These are phyloP conservation scores for Pyrrhoderma noxium DNA, from an alignment of 1,284 basidiomycete species.

Conservation along the genomic window DNA sequence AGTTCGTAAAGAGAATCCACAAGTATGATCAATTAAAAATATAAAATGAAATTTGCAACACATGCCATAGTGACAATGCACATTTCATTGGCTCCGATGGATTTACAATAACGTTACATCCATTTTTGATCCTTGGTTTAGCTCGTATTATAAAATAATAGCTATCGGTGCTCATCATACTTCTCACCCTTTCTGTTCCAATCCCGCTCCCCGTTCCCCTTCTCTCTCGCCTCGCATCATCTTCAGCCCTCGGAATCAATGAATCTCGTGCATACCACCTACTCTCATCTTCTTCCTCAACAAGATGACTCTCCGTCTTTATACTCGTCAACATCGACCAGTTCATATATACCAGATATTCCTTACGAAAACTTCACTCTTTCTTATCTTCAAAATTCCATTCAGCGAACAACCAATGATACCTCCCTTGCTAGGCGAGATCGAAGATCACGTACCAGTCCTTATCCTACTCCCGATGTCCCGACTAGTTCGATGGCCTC, in stretches of 20 bases:
- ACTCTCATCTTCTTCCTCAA: slow-evolving; percentile 16
- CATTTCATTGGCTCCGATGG: no score
- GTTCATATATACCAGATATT: slow-evolving; percentile 31
- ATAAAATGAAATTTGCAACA: no score
- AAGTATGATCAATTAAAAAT: no score
- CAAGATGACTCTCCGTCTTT: slow-evolving; percentile 1
- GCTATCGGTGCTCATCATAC: no score
- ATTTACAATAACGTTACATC: no score
- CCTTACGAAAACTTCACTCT: slow-evolving; percentile 19
- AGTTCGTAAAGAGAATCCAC: no score
- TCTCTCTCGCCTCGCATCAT: neutral
- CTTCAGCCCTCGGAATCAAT: slow-evolving; percentile 12
- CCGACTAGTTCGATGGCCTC: no score
- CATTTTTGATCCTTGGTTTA: no score
- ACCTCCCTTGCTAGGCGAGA: neutral
- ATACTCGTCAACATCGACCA: slow-evolving; percentile 24
- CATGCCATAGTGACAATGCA: no score
- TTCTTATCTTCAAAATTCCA: neutral
- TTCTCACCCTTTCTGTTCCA: no score
- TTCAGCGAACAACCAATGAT: neutral
- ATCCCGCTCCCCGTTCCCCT: neutral
- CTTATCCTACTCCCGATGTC: neutral
- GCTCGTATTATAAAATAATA: no score
- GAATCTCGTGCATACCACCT: slow-evolving; percentile 22
- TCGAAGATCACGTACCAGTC: slow-evolving; percentile 5